Evolutionary conservation across 2,329 filamentous ascomycete genomes (phyloP).

Genomic region (Paramyrothecium sp.): DNA sequence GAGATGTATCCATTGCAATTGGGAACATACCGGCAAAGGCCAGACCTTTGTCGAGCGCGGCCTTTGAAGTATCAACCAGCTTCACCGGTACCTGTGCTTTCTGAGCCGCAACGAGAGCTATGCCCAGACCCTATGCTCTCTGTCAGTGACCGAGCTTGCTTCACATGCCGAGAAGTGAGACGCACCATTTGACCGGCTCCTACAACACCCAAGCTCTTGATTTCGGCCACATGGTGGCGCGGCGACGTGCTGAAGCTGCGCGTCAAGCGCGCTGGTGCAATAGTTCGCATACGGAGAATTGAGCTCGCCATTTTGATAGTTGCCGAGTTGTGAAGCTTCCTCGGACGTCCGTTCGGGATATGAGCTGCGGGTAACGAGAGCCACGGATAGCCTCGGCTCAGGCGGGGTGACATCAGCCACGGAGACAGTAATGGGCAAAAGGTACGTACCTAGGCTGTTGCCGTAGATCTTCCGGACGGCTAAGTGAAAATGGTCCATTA

Average conservation of each 20-base stretch:
- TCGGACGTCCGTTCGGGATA: not conserved
- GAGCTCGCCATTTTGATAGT: conserved; percentile 35
- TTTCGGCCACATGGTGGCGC: conserved; percentile 61
- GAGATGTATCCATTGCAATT: not conserved
- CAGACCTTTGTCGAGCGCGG: conserved; percentile 83
- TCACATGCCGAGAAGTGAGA: conserved; percentile 33
- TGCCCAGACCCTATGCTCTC: conserved; percentile 75
- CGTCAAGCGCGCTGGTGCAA: conserved; percentile 34
- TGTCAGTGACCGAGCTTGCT: conserved; percentile 4
- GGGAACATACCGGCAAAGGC: conserved; percentile 72
- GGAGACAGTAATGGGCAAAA: not conserved
- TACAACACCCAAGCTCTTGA: conserved; percentile 87
- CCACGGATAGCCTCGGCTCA: conserved; percentile 44
- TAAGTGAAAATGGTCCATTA: not conserved
- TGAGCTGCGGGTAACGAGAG: not conserved
- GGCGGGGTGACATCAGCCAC: conserved; percentile 5
- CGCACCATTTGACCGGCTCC: conserved; percentile 94
- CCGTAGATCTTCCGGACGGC: not conserved
- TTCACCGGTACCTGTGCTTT: conserved; percentile 81
- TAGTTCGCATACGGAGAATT: conserved; percentile 34
- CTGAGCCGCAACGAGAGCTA: conserved; percentile 89
- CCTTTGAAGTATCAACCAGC: conserved; percentile 80
- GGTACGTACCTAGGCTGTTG: not conserved
- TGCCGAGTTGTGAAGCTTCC: conserved; percentile 2
- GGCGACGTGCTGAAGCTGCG: conserved; percentile 70